Conservation (phyloP, 1,284 basidiomycete species). For the Sanghuangporus sanghuang region DNA sequence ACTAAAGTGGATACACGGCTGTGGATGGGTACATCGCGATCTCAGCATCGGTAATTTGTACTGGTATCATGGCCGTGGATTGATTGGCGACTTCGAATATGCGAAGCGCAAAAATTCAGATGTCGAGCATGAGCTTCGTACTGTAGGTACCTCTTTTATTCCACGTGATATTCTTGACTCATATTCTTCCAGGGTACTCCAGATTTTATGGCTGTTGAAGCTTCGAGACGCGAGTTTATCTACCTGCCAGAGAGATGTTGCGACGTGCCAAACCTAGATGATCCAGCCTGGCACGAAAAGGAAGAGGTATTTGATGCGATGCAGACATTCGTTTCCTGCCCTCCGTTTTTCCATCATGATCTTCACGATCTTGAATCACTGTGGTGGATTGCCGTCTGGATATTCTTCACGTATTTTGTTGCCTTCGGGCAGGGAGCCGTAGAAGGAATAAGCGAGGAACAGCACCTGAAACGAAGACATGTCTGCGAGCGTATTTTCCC, state of each 20-base stretch:
- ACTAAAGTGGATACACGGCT: background rate
- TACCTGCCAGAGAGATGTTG: background rate
- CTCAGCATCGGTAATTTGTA: conserved; percentile 4
- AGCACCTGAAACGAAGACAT: background rate
- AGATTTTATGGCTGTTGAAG: background rate
- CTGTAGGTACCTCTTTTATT: background rate
- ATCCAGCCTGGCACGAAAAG: too few species aligned
- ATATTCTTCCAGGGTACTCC: background rate
- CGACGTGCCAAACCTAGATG: too few species aligned
- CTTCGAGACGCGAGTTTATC: background rate
- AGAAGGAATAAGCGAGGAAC: background rate
- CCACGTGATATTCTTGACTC: background rate
- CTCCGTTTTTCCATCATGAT: background rate
- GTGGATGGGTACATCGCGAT: conserved; percentile 3
- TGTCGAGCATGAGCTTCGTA: background rate
- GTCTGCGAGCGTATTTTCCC: background rate
- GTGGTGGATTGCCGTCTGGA: background rate
- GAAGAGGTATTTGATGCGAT: too few species aligned
- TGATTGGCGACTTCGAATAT: conserved; percentile 5
- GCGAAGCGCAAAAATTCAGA: background rate
- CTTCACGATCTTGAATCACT: background rate
- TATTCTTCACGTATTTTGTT: background rate
- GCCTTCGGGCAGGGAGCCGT: background rate
- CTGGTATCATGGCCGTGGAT: background rate
- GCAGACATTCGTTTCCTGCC: background rate